Percentiles rank a stretch among this genome's conserved stretches.
Conservation (phyloP, 129 eudicot species). For the Lactuca saligna region DNA sequence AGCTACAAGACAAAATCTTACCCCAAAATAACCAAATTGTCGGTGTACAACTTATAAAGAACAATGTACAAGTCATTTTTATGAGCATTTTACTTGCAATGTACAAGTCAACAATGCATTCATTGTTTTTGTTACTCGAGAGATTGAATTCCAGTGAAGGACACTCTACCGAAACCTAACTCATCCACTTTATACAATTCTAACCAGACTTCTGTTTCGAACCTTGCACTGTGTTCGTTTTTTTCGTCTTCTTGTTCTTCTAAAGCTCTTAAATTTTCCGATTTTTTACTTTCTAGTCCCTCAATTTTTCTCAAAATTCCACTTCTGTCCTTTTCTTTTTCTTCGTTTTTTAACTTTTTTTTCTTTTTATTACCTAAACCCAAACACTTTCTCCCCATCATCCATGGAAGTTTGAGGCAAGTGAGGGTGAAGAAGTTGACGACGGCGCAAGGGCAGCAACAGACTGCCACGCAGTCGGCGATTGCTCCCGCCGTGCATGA, state of each 20-base stretch:
- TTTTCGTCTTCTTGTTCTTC: slow-evolving; percentile 33
- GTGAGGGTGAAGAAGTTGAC: slow-evolving; percentile 57
- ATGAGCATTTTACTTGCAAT: slow-evolving; percentile 16
- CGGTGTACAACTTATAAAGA: slow-evolving; percentile 18
- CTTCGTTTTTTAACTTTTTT: slow-evolving; percentile 27
- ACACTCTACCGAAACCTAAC: slow-evolving; percentile 92
- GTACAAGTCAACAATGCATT: slow-evolving; percentile 34
- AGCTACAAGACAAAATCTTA: slow-evolving; percentile 5
- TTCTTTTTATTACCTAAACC: slow-evolving; percentile 39
- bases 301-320: slow-evolving; percentile 36
- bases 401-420: slow-evolving; percentile 62
- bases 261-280: slow-evolving; percentile 6
- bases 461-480: slow-evolving; percentile 77
- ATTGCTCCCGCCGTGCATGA: slow-evolving; percentile 72
- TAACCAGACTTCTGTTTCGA: slow-evolving; percentile 72
- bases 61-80: slow-evolving; percentile 13
- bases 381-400: slow-evolving; percentile 56
- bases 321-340: slow-evolving; percentile 16
- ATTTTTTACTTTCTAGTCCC: slow-evolving; percentile 18
- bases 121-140: slow-evolving; percentile 19
- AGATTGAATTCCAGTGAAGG: slow-evolving; percentile 64
- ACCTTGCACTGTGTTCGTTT: slow-evolving; percentile 44
- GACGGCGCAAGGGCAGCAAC: slow-evolving; percentile 80
- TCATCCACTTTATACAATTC: slow-evolving; percentile 78
- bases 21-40: background rate